These are phyloP conservation scores for Galerina marginata DNA, from an alignment of 768 basidiomycete genomes.

Conservation along the genomic window DNA sequence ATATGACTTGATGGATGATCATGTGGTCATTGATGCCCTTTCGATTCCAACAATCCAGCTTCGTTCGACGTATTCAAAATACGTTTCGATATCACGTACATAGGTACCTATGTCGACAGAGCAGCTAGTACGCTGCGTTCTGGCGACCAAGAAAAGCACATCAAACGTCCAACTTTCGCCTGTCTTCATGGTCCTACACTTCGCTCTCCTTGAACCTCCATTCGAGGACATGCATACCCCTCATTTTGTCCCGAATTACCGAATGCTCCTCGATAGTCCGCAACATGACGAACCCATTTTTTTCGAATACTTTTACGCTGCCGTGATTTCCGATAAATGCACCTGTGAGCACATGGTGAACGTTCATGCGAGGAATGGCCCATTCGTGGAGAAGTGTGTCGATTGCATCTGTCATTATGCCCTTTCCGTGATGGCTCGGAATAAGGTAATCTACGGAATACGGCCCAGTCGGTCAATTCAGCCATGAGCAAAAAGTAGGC, in stretches of 20 bases:
- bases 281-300: slow-evolving; percentile 38
- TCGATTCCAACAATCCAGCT: too few relatives aligned
- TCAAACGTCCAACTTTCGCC: too few relatives aligned
- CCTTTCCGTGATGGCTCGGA: slow-evolving; percentile 30
- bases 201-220: too few relatives aligned
- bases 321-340: slow-evolving; percentile 58
- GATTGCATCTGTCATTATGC: slow-evolving; percentile 70
- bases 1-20: background rate
- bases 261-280: too few relatives aligned
- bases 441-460: slow-evolving; percentile 28
- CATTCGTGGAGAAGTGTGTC: slow-evolving; percentile 57
- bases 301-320: slow-evolving; percentile 61
- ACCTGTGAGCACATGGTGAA: slow-evolving; percentile 45
- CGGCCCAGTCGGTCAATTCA: background rate
- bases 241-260: too few relatives aligned
- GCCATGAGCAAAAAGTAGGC: background rate
- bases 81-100: too few relatives aligned
- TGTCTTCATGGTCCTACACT: too few relatives aligned
- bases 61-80: too few relatives aligned
- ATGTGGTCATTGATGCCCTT: background rate
- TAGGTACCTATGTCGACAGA: too few relatives aligned
- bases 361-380: slow-evolving; percentile 68
- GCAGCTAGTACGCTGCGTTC: too few relatives aligned
- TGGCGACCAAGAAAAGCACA: too few relatives aligned
- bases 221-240: too few relatives aligned